A percentile compares a stretch with the other conserved stretches of the same genome.
Evolutionary conservation across 1,139 yeast species (phyloP).

Genomic region (Blastobotrys raffinosifermentans): DNA sequence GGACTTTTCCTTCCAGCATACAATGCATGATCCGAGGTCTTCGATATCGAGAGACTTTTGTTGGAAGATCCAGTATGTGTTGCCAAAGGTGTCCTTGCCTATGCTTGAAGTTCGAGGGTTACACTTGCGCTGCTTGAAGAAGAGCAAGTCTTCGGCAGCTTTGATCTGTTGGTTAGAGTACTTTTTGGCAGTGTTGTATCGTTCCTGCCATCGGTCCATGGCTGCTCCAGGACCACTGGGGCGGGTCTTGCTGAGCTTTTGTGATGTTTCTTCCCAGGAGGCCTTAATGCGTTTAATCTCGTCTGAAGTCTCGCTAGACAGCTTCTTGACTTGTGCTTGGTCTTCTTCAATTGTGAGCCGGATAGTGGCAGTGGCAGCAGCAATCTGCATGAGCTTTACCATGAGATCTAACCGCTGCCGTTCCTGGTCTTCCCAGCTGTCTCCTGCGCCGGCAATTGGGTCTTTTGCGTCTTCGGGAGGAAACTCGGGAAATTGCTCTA

Average conservation of each 20-base stretch:
- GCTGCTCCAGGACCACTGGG: constrained; percentile 13
- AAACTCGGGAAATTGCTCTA: not conserved
- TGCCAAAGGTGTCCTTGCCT: constrained; percentile 32
- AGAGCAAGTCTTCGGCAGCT: constrained; percentile 25
- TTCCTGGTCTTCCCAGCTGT: constrained; percentile 5
- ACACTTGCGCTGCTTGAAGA: constrained; percentile 23
- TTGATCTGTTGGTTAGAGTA: constrained; percentile 21
- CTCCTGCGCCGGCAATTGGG: constrained; percentile 2
- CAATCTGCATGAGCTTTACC: constrained; percentile 24
- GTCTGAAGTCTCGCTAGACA: constrained; percentile 23
- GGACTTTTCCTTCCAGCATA: constrained; percentile 23
- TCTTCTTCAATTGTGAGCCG: constrained; percentile 30
- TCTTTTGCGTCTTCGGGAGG: not conserved
- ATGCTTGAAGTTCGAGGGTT: constrained; percentile 31
- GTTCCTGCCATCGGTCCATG: constrained; percentile 20
- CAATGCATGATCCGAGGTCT: constrained; percentile 34
- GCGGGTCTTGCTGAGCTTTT: constrained; percentile 24
- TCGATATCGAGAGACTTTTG: constrained; percentile 26
- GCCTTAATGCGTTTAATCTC: constrained; percentile 24
- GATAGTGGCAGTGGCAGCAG: constrained; percentile 31
- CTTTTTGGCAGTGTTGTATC: constrained; percentile 23
- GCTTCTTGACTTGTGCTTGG: constrained; percentile 23
- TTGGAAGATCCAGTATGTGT: constrained; percentile 36
- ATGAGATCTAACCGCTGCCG: constrained; percentile 21
- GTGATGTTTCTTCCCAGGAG: constrained; percentile 23